Base-by-base conservation (phyloP, 2,329 filamentous ascomycete genomes). In the Cytospora leucostoma region DNA sequence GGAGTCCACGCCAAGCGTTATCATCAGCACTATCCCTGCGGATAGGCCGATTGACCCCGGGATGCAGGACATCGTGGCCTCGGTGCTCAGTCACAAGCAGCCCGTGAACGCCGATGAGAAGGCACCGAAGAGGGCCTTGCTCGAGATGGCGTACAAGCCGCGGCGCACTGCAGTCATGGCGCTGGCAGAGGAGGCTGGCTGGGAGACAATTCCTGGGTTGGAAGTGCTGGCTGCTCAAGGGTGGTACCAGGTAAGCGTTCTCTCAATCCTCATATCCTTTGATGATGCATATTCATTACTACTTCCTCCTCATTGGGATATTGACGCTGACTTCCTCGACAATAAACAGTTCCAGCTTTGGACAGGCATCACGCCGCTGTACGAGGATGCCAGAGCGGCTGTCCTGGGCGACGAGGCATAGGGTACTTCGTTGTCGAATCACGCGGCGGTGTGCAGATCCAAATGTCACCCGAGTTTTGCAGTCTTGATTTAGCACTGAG, bases 141-240 rank as follows among this genome's bases (percentile, higher is more conserved):
- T 98, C 4, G 95, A 99, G 76, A 97, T 99, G 93, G 94, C 95
- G 2, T 99, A 99, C 76, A 96, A 94, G 76, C 95, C 95, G 21
- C 81, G 84, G 0, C 84, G 91, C 59, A 99, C 95, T 5, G 85
- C 89, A 8, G 77, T 97, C 68, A 97, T 98, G 88, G 84, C 90
- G 73, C 79, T 97, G 73, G 94, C 93, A 2, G 82, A 87, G 70
- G 84, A 89, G 68, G 84, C 85, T 13, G 88, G 89, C 3, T 99
- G 95, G 95, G 83, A 79, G 62, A 92, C 90, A 2, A 89, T 98
- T 66, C 88, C 92, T 8, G 95, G 95, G 0, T 77, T 97, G 47
- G 95, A 99, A 75, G 93, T 95, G 35, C 81, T 99, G 61, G 88
- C 93, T 65, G 92, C 91, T 6, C 95, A 99, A 76, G 95, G 86